Evolutionary conservation across 2,329 filamentous ascomycete species (phyloP), one percentile per base, ranked within the genome.

Genomic region (Aspergillus bombycis): DNA sequence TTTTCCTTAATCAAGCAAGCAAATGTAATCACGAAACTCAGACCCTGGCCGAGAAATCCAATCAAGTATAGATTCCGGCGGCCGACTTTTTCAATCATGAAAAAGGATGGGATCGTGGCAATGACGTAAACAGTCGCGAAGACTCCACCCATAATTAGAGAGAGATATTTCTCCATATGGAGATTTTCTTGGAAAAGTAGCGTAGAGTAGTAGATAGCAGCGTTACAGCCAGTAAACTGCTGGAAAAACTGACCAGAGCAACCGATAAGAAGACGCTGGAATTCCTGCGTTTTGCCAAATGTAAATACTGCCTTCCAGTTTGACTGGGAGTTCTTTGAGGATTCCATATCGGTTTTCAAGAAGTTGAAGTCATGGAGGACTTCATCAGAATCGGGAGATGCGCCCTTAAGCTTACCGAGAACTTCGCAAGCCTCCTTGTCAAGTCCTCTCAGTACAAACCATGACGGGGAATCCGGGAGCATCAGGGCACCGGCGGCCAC

Each of bases 381-480:
- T 85, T 45, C 26, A 16, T 61, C 58, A 14, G 58, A 45, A 32
- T 61, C 58, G 21, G 58, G 52, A 21, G 58, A 21, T 10, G 34
- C 5, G 26, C 48, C 53, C 41, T 57, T 61, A 4, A 59, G 79
- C 11, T 80, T 79, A 3, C 81, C 81, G 46, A 86, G 79, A 14
- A 85, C 82, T 5, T 78, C 72, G 16, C 75, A 75, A 45, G 75
- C 84, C 68, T 80, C 82, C 61, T 76, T 75, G 65, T 85, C 79
- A 45, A 79, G 73, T 19, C 83, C 84, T 59, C 82, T 81, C 59
- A 83, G 74, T 9, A 86, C 79, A 26, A 87, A 77, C 82, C 84
- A 86, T 50, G 84, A 77, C 8, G 85, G 85, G 0, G 82, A 85
- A 62, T 87, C 85, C 7, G 84, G 84, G 1, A 86, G 74, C n/a